Evolutionary conservation across 2,329 filamentous ascomycete species (phyloP).

Genomic region (Pseudogymnoascus sp.): DNA sequence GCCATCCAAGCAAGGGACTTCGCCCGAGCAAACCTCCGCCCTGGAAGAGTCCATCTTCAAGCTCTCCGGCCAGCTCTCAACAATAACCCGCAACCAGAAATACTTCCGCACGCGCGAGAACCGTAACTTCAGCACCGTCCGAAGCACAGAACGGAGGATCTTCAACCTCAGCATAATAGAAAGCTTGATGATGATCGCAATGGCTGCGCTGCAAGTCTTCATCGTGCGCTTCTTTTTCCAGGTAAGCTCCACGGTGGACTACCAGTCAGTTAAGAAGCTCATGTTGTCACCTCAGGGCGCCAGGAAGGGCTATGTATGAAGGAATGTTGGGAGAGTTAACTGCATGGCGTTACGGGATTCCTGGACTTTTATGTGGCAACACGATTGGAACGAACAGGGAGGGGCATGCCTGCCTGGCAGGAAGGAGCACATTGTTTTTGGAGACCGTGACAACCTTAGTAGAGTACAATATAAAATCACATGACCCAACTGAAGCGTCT

Average conservation of each 20-base stretch:
- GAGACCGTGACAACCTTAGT: background rate
- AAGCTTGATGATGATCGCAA: conserved; percentile 80
- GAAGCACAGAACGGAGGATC: conserved; percentile 90
- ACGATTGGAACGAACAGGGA: conserved; percentile 7
- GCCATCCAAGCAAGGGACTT: conserved; percentile 80
- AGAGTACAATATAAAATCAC: conserved; percentile 4
- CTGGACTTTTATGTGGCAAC: conserved; percentile 17
- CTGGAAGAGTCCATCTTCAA: conserved; percentile 95
- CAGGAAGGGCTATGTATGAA: conserved; percentile 61
- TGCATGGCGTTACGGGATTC: conserved; percentile 17
- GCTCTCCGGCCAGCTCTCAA: conserved; percentile 84
- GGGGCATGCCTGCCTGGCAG: background rate
- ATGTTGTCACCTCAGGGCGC: conserved; percentile 41
- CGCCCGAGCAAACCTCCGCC: conserved; percentile 77
- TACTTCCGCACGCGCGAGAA: conserved; percentile 99
- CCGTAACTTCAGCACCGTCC: conserved; percentile 95
- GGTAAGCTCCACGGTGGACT: conserved; percentile 37
- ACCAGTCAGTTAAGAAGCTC: conserved; percentile 15
- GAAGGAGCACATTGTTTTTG: background rate
- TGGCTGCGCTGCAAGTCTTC: conserved; percentile 95
- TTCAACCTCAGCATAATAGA: conserved; percentile 97
- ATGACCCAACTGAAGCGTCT: background rate
- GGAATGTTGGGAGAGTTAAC: conserved; percentile 7
- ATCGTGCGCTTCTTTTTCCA: conserved; percentile 99
- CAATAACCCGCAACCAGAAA: conserved; percentile 94